Conservation (phyloP, 1,284 basidiomycete genomes). For the Leccinum griseonigrum region DNA sequence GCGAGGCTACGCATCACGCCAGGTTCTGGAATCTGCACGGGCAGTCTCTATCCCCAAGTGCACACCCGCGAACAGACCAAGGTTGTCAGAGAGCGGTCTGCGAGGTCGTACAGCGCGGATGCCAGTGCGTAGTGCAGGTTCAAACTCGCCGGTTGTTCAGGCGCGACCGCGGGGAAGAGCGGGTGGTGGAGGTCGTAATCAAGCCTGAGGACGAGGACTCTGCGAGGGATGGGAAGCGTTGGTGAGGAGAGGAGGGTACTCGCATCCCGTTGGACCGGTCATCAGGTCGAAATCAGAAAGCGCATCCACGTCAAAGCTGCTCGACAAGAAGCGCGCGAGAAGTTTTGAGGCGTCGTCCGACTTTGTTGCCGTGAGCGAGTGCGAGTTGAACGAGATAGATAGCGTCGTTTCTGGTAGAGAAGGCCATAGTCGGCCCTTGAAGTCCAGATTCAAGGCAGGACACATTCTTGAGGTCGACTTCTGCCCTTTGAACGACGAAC, state of each 20-base stretch:
- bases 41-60: slow-evolving; percentile 53
- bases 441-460: not conserved
- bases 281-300: not conserved
- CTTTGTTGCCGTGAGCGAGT: not conserved
- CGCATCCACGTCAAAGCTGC: not conserved
- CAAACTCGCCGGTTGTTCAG: not conserved
- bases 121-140: slow-evolving; percentile 36
- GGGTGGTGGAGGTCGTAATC: not conserved
- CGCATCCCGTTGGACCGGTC: not conserved
- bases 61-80: slow-evolving; percentile 40
- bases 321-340: not conserved
- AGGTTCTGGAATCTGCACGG: slow-evolving; percentile 31
- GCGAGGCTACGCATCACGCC: slow-evolving; percentile 41
- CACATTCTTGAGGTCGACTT: not conserved
- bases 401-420: not conserved
- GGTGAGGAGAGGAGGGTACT: not conserved
- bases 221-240: not conserved
- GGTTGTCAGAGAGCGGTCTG: slow-evolving; percentile 35
- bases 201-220: not conserved
- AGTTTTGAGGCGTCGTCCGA: not conserved
- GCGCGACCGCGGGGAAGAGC: not conserved
- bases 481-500: not conserved
- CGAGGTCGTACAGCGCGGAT: slow-evolving; percentile 37
- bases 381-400: not conserved
- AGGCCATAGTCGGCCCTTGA: not conserved